A percentile compares a stretch with the other conserved stretches of the same genome.
These are phyloP conservation scores for Hamiltosporidium magnivora DNA, from an alignment of 371 early-diverging fungal genomes.

Conservation along the genomic window DNA sequence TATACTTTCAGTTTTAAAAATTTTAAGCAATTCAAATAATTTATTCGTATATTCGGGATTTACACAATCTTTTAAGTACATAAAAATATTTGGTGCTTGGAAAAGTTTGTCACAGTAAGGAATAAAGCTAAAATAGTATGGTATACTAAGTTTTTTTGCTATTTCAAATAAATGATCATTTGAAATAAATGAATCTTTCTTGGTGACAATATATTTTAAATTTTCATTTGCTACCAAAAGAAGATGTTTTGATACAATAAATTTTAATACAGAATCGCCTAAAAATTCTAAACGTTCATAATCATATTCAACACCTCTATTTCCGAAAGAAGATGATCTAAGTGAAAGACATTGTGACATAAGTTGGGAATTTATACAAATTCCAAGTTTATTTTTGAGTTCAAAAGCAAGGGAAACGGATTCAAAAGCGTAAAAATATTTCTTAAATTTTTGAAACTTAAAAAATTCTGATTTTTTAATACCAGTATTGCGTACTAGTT, in stretches of 20 bases:
- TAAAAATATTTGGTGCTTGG: constrained; percentile 18
- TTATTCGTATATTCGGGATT: not conserved
- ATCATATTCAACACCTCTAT: not conserved
- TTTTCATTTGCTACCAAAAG: constrained; percentile 3
- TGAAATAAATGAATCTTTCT: constrained; percentile 23
- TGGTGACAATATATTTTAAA: constrained; percentile 8
- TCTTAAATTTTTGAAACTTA: constrained; percentile 12
- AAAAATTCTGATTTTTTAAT: constrained; percentile 10
- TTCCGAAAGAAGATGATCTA: not conserved
- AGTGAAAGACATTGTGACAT: constrained; percentile 3
- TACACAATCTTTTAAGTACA: not conserved
- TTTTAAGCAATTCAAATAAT: too few relatives aligned
- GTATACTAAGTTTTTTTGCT: constrained; percentile 9
- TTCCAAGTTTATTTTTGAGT: constrained; percentile 10
- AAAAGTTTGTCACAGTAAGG: constrained; percentile 11
- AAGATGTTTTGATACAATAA: constrained; percentile 18
- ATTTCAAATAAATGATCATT: constrained; percentile 20
- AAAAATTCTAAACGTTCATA: constrained; percentile 47
- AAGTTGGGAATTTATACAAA: not conserved
- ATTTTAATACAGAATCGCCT: constrained; percentile 44
- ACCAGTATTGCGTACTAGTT: constrained; percentile 23
- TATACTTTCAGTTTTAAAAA: too few relatives aligned
- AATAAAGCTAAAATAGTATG: constrained; percentile 11
- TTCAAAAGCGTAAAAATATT: constrained; percentile 26
- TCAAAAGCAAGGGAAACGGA: constrained; percentile 16